These are phyloP conservation scores for Candida oleophila DNA, from an alignment of 805 yeast genomes.

Conservation along the genomic window DNA sequence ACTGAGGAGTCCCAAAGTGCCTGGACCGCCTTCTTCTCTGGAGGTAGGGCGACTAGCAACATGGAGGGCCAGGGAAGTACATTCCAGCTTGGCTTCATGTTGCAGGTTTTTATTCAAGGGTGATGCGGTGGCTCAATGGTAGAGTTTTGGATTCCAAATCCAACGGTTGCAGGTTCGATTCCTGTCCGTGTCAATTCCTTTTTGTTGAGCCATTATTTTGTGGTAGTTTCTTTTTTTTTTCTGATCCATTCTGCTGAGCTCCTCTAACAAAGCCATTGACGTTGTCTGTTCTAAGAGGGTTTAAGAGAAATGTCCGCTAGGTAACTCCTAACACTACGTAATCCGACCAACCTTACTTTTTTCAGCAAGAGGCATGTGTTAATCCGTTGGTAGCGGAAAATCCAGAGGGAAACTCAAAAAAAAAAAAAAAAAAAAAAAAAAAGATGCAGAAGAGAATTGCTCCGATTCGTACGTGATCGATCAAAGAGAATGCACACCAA, in stretches of 20 bases:
- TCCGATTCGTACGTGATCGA: too few species aligned
- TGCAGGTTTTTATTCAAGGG: too few species aligned
- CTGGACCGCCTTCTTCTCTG: too few species aligned
- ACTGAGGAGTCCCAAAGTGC: too few species aligned
- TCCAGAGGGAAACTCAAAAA: too few species aligned
- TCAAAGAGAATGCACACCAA: too few species aligned
- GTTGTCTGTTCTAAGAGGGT: not conserved
- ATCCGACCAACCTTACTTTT: not conserved
- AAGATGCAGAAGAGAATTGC: not conserved
- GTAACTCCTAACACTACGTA: not conserved
- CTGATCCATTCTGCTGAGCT: too few species aligned
- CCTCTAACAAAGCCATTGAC: not conserved
- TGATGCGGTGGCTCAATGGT: constrained; percentile 42
- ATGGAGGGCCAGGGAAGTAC: too few species aligned
- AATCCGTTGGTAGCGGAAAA: too few species aligned
- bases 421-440: not conserved
- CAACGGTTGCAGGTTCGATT: constrained; percentile 86
- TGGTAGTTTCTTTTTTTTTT: not conserved
- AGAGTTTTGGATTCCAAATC: constrained; percentile 52
- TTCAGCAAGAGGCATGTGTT: not conserved
- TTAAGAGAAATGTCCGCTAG: not conserved
- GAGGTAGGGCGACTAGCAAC: too few species aligned
- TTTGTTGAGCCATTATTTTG: too few species aligned
- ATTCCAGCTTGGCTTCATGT: too few species aligned
- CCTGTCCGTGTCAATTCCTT: constrained; percentile 68